These are phyloP conservation scores for Alternaria hordeiaustralica DNA, from an alignment of 2,329 filamentous ascomycete species.

Conservation along the genomic window DNA sequence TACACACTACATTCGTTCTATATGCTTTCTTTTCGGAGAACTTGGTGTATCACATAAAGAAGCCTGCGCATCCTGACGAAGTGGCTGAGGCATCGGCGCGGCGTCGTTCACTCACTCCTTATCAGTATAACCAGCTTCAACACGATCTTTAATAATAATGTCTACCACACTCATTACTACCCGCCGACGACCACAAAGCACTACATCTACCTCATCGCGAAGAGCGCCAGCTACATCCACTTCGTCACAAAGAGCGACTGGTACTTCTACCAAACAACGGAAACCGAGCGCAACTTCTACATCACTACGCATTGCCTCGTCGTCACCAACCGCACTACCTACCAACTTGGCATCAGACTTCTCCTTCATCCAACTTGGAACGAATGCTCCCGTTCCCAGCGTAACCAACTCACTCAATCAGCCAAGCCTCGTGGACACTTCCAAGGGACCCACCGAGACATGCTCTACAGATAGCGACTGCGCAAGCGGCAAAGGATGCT, in stretches of 20 bases:
- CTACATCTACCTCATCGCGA: conserved; percentile 10
- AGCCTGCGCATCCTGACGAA: conserved; percentile 8
- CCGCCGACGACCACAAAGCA: conserved; percentile 8
- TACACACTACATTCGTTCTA: conserved; percentile 24
- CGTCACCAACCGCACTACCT: conserved; percentile 4
- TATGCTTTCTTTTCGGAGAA: conserved; percentile 6
- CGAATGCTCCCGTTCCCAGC: conserved; percentile 8
- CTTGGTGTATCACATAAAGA: conserved; percentile 1
- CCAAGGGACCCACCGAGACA: conserved; percentile 18
- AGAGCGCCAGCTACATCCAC: not conserved
- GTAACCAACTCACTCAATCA: not conserved
- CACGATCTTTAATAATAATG: conserved; percentile 34
- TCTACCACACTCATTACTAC: conserved; percentile 26
- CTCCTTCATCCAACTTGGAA: conserved; percentile 20
- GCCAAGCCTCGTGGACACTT: not conserved
- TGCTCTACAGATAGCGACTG: conserved; percentile 35
- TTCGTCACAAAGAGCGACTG: conserved; percentile 4
- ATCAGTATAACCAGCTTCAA: not conserved
- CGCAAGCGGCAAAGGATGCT: conserved; percentile 33
- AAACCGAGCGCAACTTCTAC: not conserved
- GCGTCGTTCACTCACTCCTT: conserved; percentile 6
- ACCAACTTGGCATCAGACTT: conserved; percentile 9
- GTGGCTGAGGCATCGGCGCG: conserved; percentile 9
- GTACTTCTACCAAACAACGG: conserved; percentile 4
- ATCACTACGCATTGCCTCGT: conserved; percentile 4